Base-by-base conservation (phyloP, 495 filamentous ascomycete genomes). In the Elasticomyces elasticus region DNA sequence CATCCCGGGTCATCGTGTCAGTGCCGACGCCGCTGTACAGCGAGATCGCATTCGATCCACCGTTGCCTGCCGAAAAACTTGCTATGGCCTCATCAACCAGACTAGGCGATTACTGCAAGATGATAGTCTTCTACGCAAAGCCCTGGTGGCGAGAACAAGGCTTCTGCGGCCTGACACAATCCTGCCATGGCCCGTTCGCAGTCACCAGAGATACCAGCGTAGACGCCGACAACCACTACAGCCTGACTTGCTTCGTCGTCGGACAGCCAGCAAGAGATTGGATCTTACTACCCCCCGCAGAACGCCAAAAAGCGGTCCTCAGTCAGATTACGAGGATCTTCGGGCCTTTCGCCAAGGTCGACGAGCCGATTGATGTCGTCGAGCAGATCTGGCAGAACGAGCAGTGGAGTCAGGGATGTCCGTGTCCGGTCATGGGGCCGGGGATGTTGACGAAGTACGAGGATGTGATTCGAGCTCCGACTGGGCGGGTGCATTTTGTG, bases 401-500 rank as follows among this genome's bases (percentile, higher is more conserved):
- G 47, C 54, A 53, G 23, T 60, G 50, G 45, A 48, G 43, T n/a
- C 52, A 53, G 20, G 62, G 55, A 37, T 52, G 59, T 25, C 62
- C 56, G 12, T 60, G 42, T 24, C 51, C 50, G 7, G 59, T 62
- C 2, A 53, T 62, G 54, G 25, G 23, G 13, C 55, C 52, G 11
- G 60, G 54, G 9, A 23, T 15, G 9, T 23, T 64, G 31, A 52
- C 35, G 5, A 40, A 38, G 17, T 54, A 46, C 24, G 60, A 55
- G 27, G 15, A 51, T 47, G 61, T 51, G 1, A 28, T 65, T 19
- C 40, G 57, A 19, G 51, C 42, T 22, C 63, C 65, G 9, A 31
- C 54, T 28, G 61, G 59, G 9, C 49, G 45, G 6, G 59, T 68
- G 30, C 63, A 67, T 51, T 68, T 66, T 33, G 65, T 66, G n/a